Evolutionary conservation across 2,329 filamentous ascomycete species (phyloP), one percentile per base, ranked within the genome.

Genomic region (Myrmaecium sp.): DNA sequence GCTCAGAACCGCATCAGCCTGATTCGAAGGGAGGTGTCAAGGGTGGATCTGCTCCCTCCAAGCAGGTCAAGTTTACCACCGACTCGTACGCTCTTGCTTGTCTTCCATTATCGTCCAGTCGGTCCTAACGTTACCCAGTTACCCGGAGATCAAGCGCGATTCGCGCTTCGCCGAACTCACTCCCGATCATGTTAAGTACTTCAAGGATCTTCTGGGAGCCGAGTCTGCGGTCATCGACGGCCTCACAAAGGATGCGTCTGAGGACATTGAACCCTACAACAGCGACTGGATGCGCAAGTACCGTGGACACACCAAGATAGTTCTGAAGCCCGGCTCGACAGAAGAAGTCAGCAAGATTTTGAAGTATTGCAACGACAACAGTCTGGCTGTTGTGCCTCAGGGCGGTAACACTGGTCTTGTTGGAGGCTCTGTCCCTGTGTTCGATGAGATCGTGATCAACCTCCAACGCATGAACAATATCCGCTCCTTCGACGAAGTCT

Each of bases 271-370:
- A 48, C 69, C 79, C 5, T 98, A 83, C 65, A 98, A 98, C 55
- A 72, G 74, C 47, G 89, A 98, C 57, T 98, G 91, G 89, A 94
- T 98, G 84, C 75, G 80, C 54, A 98, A 98, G 58, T 98, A 93
- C 60, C 74, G 80, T 33, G 91, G 89, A 16, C 83, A 94, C 54
- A 73, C 80, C 33, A 72, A 74, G 44, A 60, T 98, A 14, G 83
- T 95, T 4, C 58, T 98, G 35, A 91, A 83, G 56, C 89, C 89
- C 7, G 69, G 66, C 27, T 77, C 70, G 10, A 86, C 81, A 1
- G 74, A 86, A 42, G 76, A 98, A 54, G 80, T 95, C 41, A 92
- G 82, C 67, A 68, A 77, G 55, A 74, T 95, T 32, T 55, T 98
- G 41, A 75, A 77, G 51, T 94, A 95, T 64, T 98, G 89, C 66